These are phyloP conservation scores for Metschnikowia vanudenii DNA, from an alignment of 805 yeast genomes.

Conservation along the genomic window DNA sequence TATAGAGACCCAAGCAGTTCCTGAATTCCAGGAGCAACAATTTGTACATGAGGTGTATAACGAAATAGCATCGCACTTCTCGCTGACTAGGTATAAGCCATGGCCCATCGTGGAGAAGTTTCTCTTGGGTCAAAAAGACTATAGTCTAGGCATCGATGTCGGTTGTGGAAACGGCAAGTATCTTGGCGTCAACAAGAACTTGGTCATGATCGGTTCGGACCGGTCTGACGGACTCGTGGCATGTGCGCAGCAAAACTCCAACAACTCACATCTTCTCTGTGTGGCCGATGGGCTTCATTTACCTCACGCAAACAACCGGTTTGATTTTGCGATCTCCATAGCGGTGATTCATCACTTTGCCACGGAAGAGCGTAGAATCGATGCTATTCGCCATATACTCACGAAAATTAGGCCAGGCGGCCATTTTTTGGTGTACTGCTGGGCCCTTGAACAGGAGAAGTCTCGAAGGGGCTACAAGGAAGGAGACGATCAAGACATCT, in stretches of 20 bases:
- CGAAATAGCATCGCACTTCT: slow-evolving; percentile 88
- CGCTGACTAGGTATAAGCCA: slow-evolving; percentile 91
- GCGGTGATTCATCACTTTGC: slow-evolving; percentile 96
- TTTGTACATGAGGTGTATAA: slow-evolving; percentile 92
- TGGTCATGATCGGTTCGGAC: slow-evolving; percentile 73
- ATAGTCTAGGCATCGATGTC: slow-evolving; percentile 81
- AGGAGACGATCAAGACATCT: slow-evolving; percentile 88
- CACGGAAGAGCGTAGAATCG: slow-evolving; percentile 73
- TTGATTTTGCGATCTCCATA: slow-evolving; percentile 88
- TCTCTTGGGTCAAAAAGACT: slow-evolving; percentile 45
- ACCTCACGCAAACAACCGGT: slow-evolving; percentile 37
- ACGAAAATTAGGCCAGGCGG: slow-evolving; percentile 60
- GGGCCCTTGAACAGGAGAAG: slow-evolving; percentile 92
- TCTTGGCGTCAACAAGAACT: slow-evolving; percentile 62
- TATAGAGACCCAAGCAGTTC: slow-evolving; percentile 33
- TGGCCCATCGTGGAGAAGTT: slow-evolving; percentile 93
- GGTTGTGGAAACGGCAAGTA: slow-evolving; percentile 99
- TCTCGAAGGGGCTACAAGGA: slow-evolving; percentile 89
- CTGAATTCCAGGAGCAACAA: slow-evolving; percentile 63
- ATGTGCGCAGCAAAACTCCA: slow-evolving; percentile 52
- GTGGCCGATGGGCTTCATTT: slow-evolving; percentile 77
- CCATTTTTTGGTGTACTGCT: slow-evolving; percentile 78
- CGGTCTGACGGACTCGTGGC: slow-evolving; percentile 65
- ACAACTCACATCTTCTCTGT: slow-evolving; percentile 50
- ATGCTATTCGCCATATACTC: slow-evolving; percentile 70